Evolutionary conservation across 148 eudicot species (phyloP).

Genomic region (Rhododendron henanense): DNA sequence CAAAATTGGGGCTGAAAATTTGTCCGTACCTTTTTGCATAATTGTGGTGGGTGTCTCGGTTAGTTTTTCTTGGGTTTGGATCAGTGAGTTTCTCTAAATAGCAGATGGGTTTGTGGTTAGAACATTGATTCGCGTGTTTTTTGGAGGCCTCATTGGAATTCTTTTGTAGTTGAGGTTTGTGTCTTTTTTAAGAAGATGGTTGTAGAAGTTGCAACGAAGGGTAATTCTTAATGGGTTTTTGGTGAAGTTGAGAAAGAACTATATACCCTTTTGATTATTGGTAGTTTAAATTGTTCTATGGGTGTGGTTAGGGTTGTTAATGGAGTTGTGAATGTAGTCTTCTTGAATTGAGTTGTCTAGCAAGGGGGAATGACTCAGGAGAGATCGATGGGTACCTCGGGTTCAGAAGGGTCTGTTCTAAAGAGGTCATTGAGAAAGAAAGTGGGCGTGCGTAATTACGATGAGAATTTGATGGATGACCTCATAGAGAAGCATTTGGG

Average conservation of each 20-base stretch:
- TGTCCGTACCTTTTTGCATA: background rate
- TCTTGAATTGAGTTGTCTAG: background rate
- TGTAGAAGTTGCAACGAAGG: background rate
- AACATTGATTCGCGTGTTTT: background rate
- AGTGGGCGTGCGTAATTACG: slow-evolving; percentile 44
- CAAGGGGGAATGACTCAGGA: slow-evolving; percentile 9
- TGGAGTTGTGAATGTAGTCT: background rate
- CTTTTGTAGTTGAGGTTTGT: background rate
- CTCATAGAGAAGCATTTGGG: slow-evolving; percentile 67
- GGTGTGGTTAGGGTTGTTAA: slow-evolving; percentile 1
- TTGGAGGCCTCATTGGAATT: background rate
- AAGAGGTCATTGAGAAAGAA: slow-evolving; percentile 71
- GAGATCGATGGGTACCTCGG: slow-evolving; percentile 32
- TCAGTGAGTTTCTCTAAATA: background rate
- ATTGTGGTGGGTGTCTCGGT: background rate
- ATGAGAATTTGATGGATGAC: slow-evolving; percentile 88
- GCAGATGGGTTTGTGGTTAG: background rate
- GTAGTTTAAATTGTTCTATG: background rate
- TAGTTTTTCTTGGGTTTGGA: background rate
- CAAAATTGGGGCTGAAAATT: background rate
- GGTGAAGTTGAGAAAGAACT: background rate
- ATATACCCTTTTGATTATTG: background rate
- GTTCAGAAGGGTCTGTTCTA: slow-evolving; percentile 30
- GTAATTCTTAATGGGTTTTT: background rate
- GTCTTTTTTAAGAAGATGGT: background rate